phyloP scores from a whole-genome alignment of 192 early-diverging fungal species.

The Jimgerdemannia lactiflua region DNA sequence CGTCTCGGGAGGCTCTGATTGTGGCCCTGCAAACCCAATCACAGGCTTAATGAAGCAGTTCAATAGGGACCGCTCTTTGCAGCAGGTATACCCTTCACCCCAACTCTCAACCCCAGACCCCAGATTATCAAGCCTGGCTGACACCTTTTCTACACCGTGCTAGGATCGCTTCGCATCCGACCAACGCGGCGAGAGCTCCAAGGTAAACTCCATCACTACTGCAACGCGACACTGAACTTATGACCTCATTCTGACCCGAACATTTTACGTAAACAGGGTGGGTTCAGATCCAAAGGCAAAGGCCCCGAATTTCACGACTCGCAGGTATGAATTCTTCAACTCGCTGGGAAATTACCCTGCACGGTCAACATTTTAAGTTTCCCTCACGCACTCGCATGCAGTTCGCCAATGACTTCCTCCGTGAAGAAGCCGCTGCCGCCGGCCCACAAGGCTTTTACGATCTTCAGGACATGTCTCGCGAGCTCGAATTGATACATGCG shows the following conservation, averaged over 20 bases:
- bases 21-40: conserved; percentile 77
- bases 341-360: too few species aligned
- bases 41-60: conserved; percentile 78
- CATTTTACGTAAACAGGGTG: not conserved
- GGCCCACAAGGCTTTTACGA: conserved; percentile 49
- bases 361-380: not conserved
- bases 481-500: conserved; percentile 56
- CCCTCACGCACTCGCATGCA: too few species aligned
- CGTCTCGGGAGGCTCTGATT: conserved; percentile 62
- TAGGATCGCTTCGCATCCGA: conserved; percentile 25
- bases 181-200: conserved; percentile 24
- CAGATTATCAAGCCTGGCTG: too few species aligned
- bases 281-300: conserved; percentile 7
- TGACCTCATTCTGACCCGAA: too few species aligned
- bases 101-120: too few species aligned
- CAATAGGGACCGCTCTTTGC: conserved; percentile 69
- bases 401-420: conserved; percentile 59
- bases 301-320: not conserved
- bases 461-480: conserved; percentile 67
- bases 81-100: conserved; percentile 37
- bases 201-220: too few species aligned
- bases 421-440: conserved; percentile 19
- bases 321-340: conserved; percentile 10
- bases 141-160: not conserved
- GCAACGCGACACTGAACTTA: too few species aligned